Evolutionary conservation across 257 asterid genomes (phyloP).

Genomic region (Petunia axillaris): DNA sequence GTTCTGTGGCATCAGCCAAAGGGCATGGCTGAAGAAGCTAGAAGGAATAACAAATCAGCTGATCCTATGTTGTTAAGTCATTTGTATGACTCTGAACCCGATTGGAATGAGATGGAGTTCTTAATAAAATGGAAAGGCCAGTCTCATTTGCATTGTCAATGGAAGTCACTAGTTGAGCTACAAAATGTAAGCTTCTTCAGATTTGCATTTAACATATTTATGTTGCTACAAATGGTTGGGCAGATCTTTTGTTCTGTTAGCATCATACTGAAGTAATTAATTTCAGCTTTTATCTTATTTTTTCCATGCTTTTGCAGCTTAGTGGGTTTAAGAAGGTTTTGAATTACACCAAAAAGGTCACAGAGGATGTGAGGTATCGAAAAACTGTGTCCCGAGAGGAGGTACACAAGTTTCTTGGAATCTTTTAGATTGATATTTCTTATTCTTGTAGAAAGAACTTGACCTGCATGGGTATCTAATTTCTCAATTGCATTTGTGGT

Average conservation of each 20-base stretch:
- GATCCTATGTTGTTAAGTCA: conserved; percentile 80
- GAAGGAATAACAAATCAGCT: conserved; percentile 67
- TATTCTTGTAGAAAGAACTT: conserved; percentile 2
- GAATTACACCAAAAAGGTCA: conserved; percentile 88
- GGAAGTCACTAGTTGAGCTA: conserved; percentile 88
- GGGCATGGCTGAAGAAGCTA: conserved; percentile 96
- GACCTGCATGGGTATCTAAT: conserved; percentile 1
- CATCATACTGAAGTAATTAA: conserved; percentile 18
- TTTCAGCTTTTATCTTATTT: conserved; percentile 25
- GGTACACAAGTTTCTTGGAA: conserved; percentile 41
- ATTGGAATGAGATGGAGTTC: conserved; percentile 89
- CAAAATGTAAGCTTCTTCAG: conserved; percentile 72
- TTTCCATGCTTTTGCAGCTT: conserved; percentile 68
- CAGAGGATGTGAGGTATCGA: conserved; percentile 88
- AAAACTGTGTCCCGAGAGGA: conserved; percentile 91
- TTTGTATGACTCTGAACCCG: conserved; percentile 77
- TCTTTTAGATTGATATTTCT: not conserved
- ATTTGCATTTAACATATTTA: conserved; percentile 22
- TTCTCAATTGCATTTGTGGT: not conserved
- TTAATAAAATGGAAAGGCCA: conserved; percentile 99
- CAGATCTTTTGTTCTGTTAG: not conserved
- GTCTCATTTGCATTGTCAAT: conserved; percentile 96
- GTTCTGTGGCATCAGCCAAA: conserved; percentile 98
- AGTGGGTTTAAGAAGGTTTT: conserved; percentile 99
- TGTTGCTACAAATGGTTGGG: not conserved